Evolutionary conservation across 495 filamentous ascomycete species (phyloP), one percentile per base, ranked within the genome.

Genomic region (Xylaria intraflava): DNA sequence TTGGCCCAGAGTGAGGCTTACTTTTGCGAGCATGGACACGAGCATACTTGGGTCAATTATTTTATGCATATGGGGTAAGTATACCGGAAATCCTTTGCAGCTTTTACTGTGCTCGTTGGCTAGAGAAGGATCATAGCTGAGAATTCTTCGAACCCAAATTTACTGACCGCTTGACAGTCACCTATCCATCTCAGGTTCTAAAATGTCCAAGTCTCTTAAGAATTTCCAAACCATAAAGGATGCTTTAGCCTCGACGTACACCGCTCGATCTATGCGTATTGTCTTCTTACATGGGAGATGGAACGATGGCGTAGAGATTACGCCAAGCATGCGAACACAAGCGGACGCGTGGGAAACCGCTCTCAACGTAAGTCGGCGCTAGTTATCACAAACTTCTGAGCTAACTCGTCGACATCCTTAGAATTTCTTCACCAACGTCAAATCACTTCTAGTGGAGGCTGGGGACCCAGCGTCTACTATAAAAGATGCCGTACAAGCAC

Each of bases 161-260:
- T 12, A 22, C 35, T 49, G 29, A 55, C 38, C 14, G n/a, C 4
- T 11, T n/a, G 5, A 35, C 8, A 55, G 92, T 6, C 92, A 98
- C 66, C 72, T 97, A 40, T 87, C 84, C 19, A 96, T 98, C 51
- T 77, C 83, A 31, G 92, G 93, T 0, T 86, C 82, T 6, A 98
- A 98, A 66, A 98, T 98, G 93, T 88, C 83, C 43, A 96, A 97
- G 69, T 87, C 81, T 6, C 66, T 97, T 51, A 97, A 98, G 75
- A 98, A 96, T 70, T 98, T 96, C 68, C 89, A 87, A n/a, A 95
- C 93, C 0, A 95, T 98, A 55, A 80, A 86, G 8, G 87, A 93
- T 59, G 90, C 90, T 0, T 74, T 98, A 0, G 78, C 76, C 6
- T 72, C 69, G 0, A 85, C 83, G 19, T 96, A 88, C 78, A 95